Evolutionary conservation across 306 rosid genomes (phyloP).

Genomic region (Psophocarpus tetragonolobus): DNA sequence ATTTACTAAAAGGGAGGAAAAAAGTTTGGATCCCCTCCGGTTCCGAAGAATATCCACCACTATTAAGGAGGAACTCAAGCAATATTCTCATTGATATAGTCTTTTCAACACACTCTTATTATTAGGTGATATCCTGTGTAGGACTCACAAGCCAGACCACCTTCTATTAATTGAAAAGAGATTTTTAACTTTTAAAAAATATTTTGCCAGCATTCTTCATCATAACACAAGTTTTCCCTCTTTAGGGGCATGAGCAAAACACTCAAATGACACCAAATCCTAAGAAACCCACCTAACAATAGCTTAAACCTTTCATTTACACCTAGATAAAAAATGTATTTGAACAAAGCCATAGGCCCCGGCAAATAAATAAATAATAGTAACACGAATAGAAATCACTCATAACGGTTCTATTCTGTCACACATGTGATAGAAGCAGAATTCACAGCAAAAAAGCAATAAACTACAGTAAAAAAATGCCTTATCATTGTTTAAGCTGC

Average conservation of each 20-base stretch:
- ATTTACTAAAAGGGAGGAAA: no score
- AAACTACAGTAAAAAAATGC: conserved; percentile 27
- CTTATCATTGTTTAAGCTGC: conserved; percentile 47
- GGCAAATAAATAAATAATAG: background rate
- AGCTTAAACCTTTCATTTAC: background rate
- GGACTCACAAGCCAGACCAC: background rate
- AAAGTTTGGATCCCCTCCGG: no score
- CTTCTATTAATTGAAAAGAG: background rate
- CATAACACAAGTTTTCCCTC: background rate
- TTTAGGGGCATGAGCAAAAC: background rate
- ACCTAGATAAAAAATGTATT: conserved; percentile 17
- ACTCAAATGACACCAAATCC: background rate
- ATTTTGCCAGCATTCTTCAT: background rate
- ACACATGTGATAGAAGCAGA: background rate
- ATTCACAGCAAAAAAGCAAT: background rate
- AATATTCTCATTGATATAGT: background rate
- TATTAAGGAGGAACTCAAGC: background rate
- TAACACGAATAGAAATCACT: background rate
- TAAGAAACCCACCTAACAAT: background rate
- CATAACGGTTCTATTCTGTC: background rate
- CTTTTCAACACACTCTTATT: background rate
- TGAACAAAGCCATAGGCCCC: conserved; percentile 15
- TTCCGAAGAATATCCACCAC: no score
- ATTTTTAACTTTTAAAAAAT: background rate
- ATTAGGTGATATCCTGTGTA: background rate